Evolutionary conservation across 495 filamentous ascomycete genomes (phyloP).

Genomic region (Neurospora sp.): DNA sequence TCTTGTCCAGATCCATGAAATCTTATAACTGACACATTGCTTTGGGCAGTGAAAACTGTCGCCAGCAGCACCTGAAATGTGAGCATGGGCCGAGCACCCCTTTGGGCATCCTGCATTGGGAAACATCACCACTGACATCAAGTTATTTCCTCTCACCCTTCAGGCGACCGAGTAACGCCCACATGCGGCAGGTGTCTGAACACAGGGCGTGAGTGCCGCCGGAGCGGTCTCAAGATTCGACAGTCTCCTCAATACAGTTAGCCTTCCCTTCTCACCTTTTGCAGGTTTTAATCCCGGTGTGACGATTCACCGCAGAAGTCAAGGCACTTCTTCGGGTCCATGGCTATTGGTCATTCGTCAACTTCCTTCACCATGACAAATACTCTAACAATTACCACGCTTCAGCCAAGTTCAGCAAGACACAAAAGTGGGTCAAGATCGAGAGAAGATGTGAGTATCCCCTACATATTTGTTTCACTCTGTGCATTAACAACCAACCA

Average conservation of each 20-base stretch:
- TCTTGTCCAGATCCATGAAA: not conserved
- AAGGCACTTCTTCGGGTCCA: not conserved
- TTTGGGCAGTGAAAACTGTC: constrained; percentile 31
- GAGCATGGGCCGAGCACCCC: constrained; percentile 4
- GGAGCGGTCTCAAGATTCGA: constrained; percentile 22
- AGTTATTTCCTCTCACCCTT: not conserved
- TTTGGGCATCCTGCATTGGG: not conserved
- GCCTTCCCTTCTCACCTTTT: not conserved
- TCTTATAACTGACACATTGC: constrained; percentile 1
- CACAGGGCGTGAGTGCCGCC: constrained; percentile 12
- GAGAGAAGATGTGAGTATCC: constrained; percentile 17
- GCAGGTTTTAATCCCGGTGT: not conserved
- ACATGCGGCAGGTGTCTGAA: constrained; percentile 29
- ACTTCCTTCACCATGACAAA: not conserved
- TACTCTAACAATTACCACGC: not conserved
- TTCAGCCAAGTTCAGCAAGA: constrained; percentile 14
- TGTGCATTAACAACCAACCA: not conserved
- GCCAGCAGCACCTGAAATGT: constrained; percentile 39
- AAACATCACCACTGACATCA: not conserved
- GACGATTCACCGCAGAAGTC: not conserved
- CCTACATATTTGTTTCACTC: not conserved
- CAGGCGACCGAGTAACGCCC: constrained; percentile 36
- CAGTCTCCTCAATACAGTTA: not conserved
- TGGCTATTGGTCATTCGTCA: not conserved
- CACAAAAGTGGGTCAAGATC: constrained; percentile 24